Conservation (phyloP, 129 eudicot genomes). For the Lactuca sativa region DNA sequence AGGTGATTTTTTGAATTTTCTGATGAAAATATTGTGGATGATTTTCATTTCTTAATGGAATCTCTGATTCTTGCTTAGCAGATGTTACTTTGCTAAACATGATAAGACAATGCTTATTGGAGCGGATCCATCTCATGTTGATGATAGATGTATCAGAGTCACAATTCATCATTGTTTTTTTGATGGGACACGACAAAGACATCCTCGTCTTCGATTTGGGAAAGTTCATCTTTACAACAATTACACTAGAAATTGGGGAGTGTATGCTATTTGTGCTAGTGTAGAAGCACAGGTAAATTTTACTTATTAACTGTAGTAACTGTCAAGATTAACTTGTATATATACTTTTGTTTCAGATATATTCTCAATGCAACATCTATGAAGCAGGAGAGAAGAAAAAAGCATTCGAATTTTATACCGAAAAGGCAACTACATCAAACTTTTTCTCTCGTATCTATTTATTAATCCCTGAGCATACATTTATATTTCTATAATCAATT, state of each 20-base stretch:
- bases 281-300: constrained; percentile 79
- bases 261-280: constrained; percentile 91
- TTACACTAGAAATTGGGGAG: constrained; percentile 78
- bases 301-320: too few relatives aligned
- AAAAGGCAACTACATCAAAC: constrained; percentile 51
- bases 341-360: constrained; percentile 40
- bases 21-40: background rate
- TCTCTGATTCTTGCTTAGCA: constrained; percentile 22
- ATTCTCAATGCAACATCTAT: constrained; percentile 83
- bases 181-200: constrained; percentile 88
- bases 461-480: background rate
- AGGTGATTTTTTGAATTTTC: constrained; percentile 39
- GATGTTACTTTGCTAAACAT: constrained; percentile 67
- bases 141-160: constrained; percentile 86
- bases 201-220: constrained; percentile 87
- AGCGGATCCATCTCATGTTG: constrained; percentile 72
- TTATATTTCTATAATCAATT: too few relatives aligned
- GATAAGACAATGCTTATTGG: constrained; percentile 95
- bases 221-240: constrained; percentile 91
- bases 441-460: background rate
- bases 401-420: constrained; percentile 63
- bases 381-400: constrained; percentile 86
- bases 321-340: background rate
- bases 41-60: constrained; percentile 5
- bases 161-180: constrained; percentile 95